phyloP scores from a whole-genome alignment of 768 basidiomycete genomes.

The Hygrocybe punicea region DNA sequence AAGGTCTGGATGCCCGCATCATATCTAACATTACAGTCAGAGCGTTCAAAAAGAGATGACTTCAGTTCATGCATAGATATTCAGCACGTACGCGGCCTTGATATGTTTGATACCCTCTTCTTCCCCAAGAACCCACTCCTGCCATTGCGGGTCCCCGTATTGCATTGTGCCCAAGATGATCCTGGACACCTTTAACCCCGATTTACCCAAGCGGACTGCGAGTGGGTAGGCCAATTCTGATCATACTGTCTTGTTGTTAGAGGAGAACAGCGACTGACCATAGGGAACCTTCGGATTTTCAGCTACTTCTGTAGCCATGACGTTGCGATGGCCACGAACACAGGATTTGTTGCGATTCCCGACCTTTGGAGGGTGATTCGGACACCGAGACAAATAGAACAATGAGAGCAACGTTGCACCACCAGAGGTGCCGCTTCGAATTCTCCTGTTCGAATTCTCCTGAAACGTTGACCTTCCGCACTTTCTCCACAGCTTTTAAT shows the following conservation, averaged over 20 bases:
- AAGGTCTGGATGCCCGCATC: constrained; percentile 65
- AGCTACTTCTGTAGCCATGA: too few relatives aligned
- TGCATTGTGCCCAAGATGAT: constrained; percentile 64
- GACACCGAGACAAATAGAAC: too few relatives aligned
- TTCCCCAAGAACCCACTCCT: constrained; percentile 45
- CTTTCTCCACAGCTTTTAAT: too few relatives aligned
- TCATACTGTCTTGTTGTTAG: too few relatives aligned
- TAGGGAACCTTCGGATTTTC: neutral
- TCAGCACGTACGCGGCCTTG: constrained; percentile 26
- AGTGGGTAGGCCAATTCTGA: neutral
- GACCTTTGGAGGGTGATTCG: too few relatives aligned
- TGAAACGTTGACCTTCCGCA: too few relatives aligned
- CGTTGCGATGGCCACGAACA: too few relatives aligned
- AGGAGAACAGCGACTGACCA: neutral
- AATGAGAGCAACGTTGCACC: too few relatives aligned
- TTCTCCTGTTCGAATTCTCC: too few relatives aligned
- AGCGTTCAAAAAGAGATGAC: neutral
- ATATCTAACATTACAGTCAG: constrained; percentile 35
- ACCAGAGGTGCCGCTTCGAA: too few relatives aligned
- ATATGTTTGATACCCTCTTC: constrained; percentile 48
- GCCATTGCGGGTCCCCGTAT: constrained; percentile 55
- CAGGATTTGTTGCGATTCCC: too few relatives aligned
- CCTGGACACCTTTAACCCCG: constrained; percentile 61
- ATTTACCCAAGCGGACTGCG: constrained; percentile 48
- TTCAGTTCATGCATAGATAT: too few relatives aligned